Percentiles rank a stretch among this genome's conserved stretches.
phyloP scores from a whole-genome alignment of 805 yeast genomes.

The Kodamaea sagamina region DNA sequence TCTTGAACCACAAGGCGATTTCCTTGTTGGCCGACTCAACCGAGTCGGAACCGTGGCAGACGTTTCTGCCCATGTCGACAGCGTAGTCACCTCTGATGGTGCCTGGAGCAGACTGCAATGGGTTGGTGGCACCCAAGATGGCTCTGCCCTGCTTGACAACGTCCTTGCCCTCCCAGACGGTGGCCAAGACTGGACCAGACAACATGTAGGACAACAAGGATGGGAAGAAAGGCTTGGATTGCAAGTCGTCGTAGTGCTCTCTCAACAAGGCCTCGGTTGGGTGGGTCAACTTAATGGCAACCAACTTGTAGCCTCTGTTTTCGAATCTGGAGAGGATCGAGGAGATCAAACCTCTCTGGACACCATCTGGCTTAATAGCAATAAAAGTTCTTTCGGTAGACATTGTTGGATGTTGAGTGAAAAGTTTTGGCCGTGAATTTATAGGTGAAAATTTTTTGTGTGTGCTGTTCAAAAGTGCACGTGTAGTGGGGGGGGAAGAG shows the following conservation, averaged over 20 bases:
- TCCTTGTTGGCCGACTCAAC: constrained; percentile 97
- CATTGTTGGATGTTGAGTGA: constrained; percentile 32
- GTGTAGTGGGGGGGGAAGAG: background rate
- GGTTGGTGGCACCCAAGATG: constrained; percentile 99
- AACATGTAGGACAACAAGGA: constrained; percentile 93
- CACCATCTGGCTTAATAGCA: constrained; percentile 99
- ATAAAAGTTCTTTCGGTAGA: constrained; percentile 84
- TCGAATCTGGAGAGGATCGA: constrained; percentile 91
- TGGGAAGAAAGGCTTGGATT: constrained; percentile 97
- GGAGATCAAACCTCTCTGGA: constrained; percentile 96
- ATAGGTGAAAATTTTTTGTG: constrained; percentile 11
- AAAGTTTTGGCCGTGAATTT: constrained; percentile 3
- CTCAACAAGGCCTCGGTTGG: constrained; percentile 88
- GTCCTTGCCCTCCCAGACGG: constrained; percentile 99
- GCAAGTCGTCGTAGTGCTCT: constrained; percentile 94
- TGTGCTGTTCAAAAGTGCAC: constrained; percentile 1
- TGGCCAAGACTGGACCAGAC: constrained; percentile 98
- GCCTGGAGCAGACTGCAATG: constrained; percentile 96
- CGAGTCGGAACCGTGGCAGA: constrained; percentile 98
- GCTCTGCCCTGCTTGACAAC: constrained; percentile 98
- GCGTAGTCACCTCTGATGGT: constrained; percentile 99
- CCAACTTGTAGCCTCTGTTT: constrained; percentile 96
- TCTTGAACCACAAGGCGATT: constrained; percentile 96
- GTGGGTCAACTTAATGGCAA: constrained; percentile 86
- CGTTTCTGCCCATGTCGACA: constrained; percentile 98